Conservation (phyloP, 192 early-diverging fungal species). For the Allomyces javanicus region DNA sequence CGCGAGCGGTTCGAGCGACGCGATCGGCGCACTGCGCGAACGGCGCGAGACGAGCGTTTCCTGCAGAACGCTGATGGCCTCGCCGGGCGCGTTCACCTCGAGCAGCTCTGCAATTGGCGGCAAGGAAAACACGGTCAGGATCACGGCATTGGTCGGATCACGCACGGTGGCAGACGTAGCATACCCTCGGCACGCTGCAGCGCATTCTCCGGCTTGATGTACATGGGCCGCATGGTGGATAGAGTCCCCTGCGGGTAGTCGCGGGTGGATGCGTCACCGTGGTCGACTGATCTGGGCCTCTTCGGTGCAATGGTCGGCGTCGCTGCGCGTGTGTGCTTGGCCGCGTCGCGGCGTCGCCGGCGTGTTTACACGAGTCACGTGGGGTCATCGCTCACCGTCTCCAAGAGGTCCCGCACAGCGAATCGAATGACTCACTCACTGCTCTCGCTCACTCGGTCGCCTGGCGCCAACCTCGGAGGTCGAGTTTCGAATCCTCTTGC, state of each 20-base stretch:
- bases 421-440: no score
- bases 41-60: conserved; percentile 84
- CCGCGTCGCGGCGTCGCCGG: no score
- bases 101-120: conserved; percentile 35
- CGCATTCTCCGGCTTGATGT: conserved; percentile 62
- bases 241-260: no score
- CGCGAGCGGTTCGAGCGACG: conserved; percentile 77
- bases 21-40: conserved; percentile 56
- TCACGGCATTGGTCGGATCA: conserved; percentile 4
- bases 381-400: no score
- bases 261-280: no score
- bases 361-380: no score
- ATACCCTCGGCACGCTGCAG: conserved; percentile 73
- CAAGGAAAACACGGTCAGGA: conserved; percentile 2
- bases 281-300: conserved; percentile 7
- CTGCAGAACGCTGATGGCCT: conserved; percentile 71
- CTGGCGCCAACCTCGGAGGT: no score
- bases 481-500: no score
- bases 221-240: conserved; percentile 24
- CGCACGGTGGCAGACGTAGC: neutral
- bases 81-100: conserved; percentile 60
- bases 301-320: no score
- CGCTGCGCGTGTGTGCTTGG: no score
- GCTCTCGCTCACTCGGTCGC: no score
- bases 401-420: no score